These are phyloP conservation scores for Fusarium albidum DNA, from an alignment of 2,329 filamentous ascomycete species.

Conservation along the genomic window DNA sequence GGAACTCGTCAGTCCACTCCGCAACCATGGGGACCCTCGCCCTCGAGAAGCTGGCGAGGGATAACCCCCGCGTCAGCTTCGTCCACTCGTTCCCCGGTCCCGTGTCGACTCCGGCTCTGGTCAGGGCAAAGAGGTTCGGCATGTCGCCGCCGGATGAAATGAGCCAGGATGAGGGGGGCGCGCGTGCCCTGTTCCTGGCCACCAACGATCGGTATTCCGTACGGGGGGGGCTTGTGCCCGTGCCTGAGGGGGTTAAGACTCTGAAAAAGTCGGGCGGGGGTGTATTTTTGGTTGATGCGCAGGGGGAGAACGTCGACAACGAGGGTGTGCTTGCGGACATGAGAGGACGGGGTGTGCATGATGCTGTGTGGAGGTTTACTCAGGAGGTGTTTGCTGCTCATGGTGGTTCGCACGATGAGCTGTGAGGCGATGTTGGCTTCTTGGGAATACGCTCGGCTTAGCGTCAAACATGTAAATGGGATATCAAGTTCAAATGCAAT, in stretches of 20 bases:
- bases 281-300: not conserved
- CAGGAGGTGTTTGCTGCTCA: too few species aligned
- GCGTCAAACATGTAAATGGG: too few species aligned
- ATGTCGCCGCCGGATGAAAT: not conserved
- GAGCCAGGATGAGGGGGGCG: slow-evolving; percentile 1
- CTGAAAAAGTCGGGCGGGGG: not conserved
- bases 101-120: not conserved
- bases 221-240: not conserved
- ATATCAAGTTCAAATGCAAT: too few species aligned
- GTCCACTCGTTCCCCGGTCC: slow-evolving; percentile 9
- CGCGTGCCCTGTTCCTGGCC: not conserved
- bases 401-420: too few species aligned
- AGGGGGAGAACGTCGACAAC: slow-evolving; percentile 10
- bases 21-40: slow-evolving; percentile 15
- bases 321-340: too few species aligned
- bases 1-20: slow-evolving; percentile 8
- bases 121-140: not conserved
- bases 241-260: not conserved
- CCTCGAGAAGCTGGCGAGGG: not conserved
- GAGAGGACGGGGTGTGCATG: too few species aligned
- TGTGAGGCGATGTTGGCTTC: too few species aligned
- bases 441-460: too few species aligned
- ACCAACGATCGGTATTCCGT: not conserved
- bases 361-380: too few species aligned
- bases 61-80: slow-evolving; percentile 2